phyloP scores from a whole-genome alignment of 768 basidiomycete species.

The Galerina marginata region DNA sequence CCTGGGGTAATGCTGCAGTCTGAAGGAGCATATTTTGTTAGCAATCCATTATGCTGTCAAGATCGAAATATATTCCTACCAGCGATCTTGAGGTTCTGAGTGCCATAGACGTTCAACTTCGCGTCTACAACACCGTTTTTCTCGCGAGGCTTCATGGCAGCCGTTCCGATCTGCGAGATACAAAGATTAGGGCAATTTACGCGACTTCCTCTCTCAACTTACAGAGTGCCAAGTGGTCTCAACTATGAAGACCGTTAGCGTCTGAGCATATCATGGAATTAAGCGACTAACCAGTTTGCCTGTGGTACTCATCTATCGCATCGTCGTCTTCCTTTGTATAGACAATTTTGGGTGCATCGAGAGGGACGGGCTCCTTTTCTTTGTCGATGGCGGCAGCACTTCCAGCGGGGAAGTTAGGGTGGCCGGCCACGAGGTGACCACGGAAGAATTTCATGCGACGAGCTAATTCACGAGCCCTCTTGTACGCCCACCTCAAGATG shows the following conservation, averaged over 20 bases:
- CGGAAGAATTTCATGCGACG: slow-evolving; percentile 53
- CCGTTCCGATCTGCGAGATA: slow-evolving; percentile 26
- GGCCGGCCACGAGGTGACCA: slow-evolving; percentile 29
- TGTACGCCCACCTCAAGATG: slow-evolving; percentile 54
- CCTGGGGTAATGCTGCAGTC: slow-evolving; percentile 33
- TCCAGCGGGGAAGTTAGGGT: slow-evolving; percentile 29
- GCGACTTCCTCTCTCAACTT: background rate
- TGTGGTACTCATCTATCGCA: slow-evolving; percentile 38
- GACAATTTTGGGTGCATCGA: slow-evolving; percentile 36
- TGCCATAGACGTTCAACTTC: slow-evolving; percentile 37
- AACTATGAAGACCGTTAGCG: slow-evolving; percentile 29
- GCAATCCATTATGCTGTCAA: background rate
- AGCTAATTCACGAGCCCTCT: slow-evolving; percentile 52
- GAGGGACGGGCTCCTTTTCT: slow-evolving; percentile 35
- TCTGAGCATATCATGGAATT: background rate
- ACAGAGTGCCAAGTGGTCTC: slow-evolving; percentile 51
- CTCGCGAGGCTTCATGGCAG: slow-evolving; percentile 35
- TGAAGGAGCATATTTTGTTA: background rate
- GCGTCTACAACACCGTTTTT: slow-evolving; percentile 31
- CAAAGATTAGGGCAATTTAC: background rate
- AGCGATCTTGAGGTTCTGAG: slow-evolving; percentile 33
- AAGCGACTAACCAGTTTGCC: slow-evolving; percentile 33
- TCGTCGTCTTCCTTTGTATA: slow-evolving; percentile 45
- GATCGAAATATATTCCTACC: slow-evolving; percentile 18
- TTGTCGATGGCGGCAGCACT: slow-evolving; percentile 37